Base-by-base conservation (phyloP, 202 grass and related monocot genomes). In the Setaria viridis region DNA sequence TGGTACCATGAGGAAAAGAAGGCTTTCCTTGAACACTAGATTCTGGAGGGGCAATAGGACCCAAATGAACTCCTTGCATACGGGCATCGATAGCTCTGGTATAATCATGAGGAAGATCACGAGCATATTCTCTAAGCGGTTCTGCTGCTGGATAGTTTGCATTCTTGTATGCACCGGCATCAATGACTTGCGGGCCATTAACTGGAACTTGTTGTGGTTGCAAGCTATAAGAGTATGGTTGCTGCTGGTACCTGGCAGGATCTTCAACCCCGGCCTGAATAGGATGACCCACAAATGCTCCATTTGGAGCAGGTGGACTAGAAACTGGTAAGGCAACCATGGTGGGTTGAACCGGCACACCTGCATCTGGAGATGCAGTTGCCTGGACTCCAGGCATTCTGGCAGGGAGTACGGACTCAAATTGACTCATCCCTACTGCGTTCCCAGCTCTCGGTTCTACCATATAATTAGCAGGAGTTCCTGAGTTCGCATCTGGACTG, bases 61-160 rank as follows among this genome's bases (percentile, higher is more conserved):
- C 82, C 69, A 97, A 88, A 82, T 91, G 82, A 88, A 97, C 70
- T 76, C 82, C 87, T 82, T 97, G 90, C 81, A 93, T 85, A 60
- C 55, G 88, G 17, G 62, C 81, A 87, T 92, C 87, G 1, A 97
- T 81, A 86, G 71, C 81, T 89, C 85, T 88, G 10, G 73, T 37
- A 82, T 86, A 91, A 73, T 88, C 89, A 73, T 88, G 84, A 30
- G 82, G 83, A 66, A 84, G 45, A 74, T 89, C 90, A 84, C 49
- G 68, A 39, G 48, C 88, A 82, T 86, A 88, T 78, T 91, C 90
- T 83, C 81, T 80, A 77, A 82, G 54, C 11, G 69, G 74, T 3
- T 93, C 85, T 50, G 62, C 53, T 83, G 9, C 77, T 42, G 14
- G 69, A 51, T 64, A 47, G 77, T 93, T 90, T 67, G 62, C 47